Conservation (phyloP, 768 basidiomycete species). For the Boletus rubescentipes region DNA sequence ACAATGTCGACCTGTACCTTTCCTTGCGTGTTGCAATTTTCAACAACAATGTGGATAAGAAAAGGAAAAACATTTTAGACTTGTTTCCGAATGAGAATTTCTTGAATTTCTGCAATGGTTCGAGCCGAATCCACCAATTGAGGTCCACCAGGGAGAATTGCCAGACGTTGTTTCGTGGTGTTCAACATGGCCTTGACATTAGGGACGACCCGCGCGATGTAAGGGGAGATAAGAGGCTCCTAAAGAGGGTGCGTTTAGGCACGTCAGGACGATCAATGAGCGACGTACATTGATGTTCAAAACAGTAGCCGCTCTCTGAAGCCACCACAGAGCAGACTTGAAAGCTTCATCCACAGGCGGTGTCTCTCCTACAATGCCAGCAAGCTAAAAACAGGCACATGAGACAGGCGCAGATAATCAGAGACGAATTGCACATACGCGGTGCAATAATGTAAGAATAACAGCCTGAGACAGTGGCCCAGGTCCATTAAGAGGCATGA, state of each 20-base stretch:
- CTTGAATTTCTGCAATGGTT: slow-evolving; percentile 73
- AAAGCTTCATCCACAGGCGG: slow-evolving; percentile 77
- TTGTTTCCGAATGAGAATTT: slow-evolving; percentile 54
- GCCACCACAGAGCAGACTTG: slow-evolving; percentile 84
- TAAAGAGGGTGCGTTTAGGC: slow-evolving; percentile 22
- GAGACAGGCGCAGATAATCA: slow-evolving; percentile 1
- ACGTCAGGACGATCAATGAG: not conserved
- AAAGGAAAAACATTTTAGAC: slow-evolving; percentile 8
- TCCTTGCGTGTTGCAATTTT: not conserved
- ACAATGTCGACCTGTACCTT: slow-evolving; percentile 1
- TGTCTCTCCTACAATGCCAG: slow-evolving; percentile 71
- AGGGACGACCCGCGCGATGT: slow-evolving; percentile 77
- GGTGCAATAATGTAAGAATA: slow-evolving; percentile 76
- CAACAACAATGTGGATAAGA: not conserved
- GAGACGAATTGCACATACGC: slow-evolving; percentile 48
- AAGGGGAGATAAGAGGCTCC: slow-evolving; percentile 82
- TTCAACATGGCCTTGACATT: slow-evolving; percentile 75
- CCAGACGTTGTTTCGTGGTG: slow-evolving; percentile 76
- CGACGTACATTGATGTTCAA: slow-evolving; percentile 68
- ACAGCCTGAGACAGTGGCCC: slow-evolving; percentile 81
- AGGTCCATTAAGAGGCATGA: slow-evolving; percentile 73
- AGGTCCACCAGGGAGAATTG: slow-evolving; percentile 72
- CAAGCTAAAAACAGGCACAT: slow-evolving; percentile 47
- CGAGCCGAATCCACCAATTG: slow-evolving; percentile 67
- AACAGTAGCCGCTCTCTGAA: slow-evolving; percentile 69